Evolutionary conservation across 129 eudicot species (phyloP).

Genomic region (Lactuca sativa): DNA sequence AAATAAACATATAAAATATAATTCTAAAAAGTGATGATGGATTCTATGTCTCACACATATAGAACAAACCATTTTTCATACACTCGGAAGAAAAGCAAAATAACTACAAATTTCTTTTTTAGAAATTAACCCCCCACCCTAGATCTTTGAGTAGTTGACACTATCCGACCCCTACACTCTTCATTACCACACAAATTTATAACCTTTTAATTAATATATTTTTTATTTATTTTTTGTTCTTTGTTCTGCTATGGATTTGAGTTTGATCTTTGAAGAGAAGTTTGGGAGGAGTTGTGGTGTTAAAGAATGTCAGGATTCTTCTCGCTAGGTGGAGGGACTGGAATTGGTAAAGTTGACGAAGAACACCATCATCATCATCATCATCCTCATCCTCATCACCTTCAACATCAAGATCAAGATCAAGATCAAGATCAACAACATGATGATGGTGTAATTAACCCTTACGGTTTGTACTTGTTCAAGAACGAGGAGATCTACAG

Average conservation of each 20-base stretch:
- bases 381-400: conserved; percentile 10
- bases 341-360: conserved; percentile 33
- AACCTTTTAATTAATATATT: conserved; percentile 16
- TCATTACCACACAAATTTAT: conserved; percentile 39
- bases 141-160: conserved; percentile 41
- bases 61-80: conserved; percentile 22
- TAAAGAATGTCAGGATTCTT: conserved; percentile 67
- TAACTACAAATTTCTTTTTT: conserved; percentile 13
- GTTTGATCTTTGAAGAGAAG: conserved; percentile 30
- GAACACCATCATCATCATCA: conserved; percentile 7
- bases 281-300: conserved; percentile 1
- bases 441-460: conserved; percentile 17
- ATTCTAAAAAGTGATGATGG: conserved; percentile 20
- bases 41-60: conserved; percentile 20
- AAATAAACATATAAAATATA: conserved; percentile 7
- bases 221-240: conserved; percentile 20
- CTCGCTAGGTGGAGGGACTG: conserved; percentile 52
- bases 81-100: conserved; percentile 14
- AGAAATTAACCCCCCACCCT: conserved; percentile 44
- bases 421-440: conserved; percentile 29
- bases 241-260: conserved; percentile 47
- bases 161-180: conserved; percentile 46
- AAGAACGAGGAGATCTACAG: conserved; percentile 79
- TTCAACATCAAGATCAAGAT: conserved; percentile 16
- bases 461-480: conserved; percentile 45